Conservation (phyloP, 345 rosid species). For the Limnanthes douglasii region DNA sequence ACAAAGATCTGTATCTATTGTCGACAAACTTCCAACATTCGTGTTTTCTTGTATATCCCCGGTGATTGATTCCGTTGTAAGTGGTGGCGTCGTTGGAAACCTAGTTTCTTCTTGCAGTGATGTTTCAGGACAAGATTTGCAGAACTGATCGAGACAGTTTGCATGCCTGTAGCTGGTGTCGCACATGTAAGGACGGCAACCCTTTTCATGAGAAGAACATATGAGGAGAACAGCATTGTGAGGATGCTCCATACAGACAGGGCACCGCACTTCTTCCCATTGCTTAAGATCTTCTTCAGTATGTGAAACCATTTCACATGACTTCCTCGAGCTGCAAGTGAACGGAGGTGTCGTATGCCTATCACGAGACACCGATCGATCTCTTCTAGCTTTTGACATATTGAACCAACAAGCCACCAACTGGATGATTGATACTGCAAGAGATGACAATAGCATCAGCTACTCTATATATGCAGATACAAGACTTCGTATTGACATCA, state of each 20-base stretch:
- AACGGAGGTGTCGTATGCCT: slow-evolving; percentile 38
- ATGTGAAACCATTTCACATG: slow-evolving; percentile 14
- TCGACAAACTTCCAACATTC: slow-evolving; percentile 13
- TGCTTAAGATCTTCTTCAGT: slow-evolving; percentile 34
- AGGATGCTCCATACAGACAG: slow-evolving; percentile 81
- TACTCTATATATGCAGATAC: too few relatives aligned
- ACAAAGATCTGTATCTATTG: slow-evolving; percentile 11
- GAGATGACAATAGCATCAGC: too few relatives aligned
- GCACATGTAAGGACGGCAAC: slow-evolving; percentile 77
- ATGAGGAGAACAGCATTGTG: slow-evolving; percentile 75
- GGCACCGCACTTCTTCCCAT: slow-evolving; percentile 77
- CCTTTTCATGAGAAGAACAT: slow-evolving; percentile 60
- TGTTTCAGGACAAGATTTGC: slow-evolving; percentile 32
- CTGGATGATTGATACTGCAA: too few relatives aligned
- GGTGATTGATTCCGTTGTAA: slow-evolving; percentile 11
- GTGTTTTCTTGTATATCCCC: slow-evolving; percentile 17
- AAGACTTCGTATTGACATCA: too few relatives aligned
- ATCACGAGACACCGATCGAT: slow-evolving; percentile 43
- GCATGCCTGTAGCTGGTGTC: slow-evolving; percentile 79
- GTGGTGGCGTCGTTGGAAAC: neutral
- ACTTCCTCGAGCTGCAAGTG: slow-evolving; percentile 27
- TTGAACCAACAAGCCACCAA: too few relatives aligned
- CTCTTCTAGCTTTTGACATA: slow-evolving; percentile 74
- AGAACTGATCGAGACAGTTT: slow-evolving; percentile 64
- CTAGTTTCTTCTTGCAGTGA: slow-evolving; percentile 14